These are phyloP conservation scores for Paraglomus occultum DNA, from an alignment of 192 early-diverging fungal genomes.

Conservation along the genomic window DNA sequence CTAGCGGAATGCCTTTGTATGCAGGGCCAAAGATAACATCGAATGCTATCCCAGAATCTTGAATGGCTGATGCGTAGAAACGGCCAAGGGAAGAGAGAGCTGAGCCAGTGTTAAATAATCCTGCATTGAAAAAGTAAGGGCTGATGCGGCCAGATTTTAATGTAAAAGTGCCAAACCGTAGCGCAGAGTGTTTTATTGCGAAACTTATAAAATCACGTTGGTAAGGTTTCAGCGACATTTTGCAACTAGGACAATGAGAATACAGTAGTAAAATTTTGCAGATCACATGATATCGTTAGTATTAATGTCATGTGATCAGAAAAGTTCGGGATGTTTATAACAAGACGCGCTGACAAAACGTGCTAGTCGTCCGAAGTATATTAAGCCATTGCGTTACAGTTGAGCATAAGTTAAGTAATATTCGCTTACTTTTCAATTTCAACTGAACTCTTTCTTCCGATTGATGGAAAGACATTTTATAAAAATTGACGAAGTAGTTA, in stretches of 20 bases:
- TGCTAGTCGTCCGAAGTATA: no score
- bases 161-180: conserved; percentile 90
- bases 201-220: conserved; percentile 95
- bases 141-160: conserved; percentile 94
- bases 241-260: not conserved
- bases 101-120: conserved; percentile 90
- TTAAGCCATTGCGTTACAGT: no score
- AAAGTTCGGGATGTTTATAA: no score
- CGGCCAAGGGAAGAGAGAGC: conserved; percentile 79
- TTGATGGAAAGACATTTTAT: no score
- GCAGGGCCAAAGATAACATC: conserved; percentile 97
- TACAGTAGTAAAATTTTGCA: no score
- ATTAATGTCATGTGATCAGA: no score
- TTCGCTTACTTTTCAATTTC: no score
- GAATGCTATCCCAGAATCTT: conserved; percentile 61
- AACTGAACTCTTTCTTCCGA: no score
- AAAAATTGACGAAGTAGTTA: no score
- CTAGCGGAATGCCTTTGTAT: conserved; percentile 98
- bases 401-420: no score
- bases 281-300: no score
- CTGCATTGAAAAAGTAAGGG: conserved; percentile 99
- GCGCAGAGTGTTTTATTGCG: conserved; percentile 78
- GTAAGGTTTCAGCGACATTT: conserved; percentile 63
- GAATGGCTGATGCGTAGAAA: conserved; percentile 88
- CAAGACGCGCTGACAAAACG: no score